phyloP scores from a whole-genome alignment of 345 rosid species.

The Fremontodendron californicum region DNA sequence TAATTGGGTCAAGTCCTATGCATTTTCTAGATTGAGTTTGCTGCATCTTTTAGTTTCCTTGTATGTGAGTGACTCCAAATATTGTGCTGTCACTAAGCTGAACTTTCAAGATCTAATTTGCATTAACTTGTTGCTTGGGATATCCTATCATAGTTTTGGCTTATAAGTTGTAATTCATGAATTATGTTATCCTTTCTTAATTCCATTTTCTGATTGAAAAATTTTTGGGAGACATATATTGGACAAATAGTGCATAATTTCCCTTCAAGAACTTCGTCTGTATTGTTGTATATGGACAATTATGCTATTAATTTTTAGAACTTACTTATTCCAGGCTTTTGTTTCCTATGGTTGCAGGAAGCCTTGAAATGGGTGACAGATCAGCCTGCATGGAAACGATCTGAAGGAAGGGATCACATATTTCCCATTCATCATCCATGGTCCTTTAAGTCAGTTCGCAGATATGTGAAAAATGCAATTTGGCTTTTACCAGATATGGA shows the following conservation, averaged over 20 bases:
- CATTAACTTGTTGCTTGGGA: not conserved
- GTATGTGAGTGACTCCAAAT: not conserved
- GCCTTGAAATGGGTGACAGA: constrained; percentile 94
- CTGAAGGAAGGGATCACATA: constrained; percentile 92
- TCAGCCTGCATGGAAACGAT: constrained; percentile 95
- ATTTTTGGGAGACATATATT: not conserved
- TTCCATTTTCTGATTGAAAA: not conserved
- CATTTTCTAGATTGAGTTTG: not conserved
- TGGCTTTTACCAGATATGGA: constrained; percentile 99
- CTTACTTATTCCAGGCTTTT: not conserved
- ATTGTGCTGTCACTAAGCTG: not conserved
- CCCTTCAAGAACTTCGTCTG: not conserved
- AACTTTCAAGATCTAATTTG: not conserved
- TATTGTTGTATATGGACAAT: not conserved
- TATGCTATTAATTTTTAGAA: constrained; percentile 3
- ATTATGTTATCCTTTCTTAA: not conserved
- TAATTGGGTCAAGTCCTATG: not conserved
- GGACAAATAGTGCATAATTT: not conserved
- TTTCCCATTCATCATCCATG: constrained; percentile 99
- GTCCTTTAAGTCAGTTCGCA: constrained; percentile 94
- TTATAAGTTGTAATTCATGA: no score
- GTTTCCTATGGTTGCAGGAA: constrained; percentile 41
- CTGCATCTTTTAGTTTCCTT: not conserved
- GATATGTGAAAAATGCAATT: constrained; percentile 72
- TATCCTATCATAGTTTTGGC: not conserved